Conservation (phyloP, 495 filamentous ascomycete species). For the Sabuloglossum arenarium region DNA sequence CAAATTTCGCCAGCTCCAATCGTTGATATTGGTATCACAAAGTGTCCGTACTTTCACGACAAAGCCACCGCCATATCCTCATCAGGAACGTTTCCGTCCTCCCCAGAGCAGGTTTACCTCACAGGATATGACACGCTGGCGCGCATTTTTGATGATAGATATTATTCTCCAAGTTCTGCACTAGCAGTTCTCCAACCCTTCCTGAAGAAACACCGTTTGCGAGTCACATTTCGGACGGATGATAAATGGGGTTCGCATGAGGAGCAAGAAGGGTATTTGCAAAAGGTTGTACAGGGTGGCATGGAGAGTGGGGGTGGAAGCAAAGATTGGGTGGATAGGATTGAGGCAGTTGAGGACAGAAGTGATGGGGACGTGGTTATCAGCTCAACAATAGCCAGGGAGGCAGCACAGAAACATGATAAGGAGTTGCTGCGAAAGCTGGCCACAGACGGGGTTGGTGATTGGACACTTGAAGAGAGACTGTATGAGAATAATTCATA, state of each 20-base stretch:
- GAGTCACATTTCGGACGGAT: slow-evolving; percentile 50
- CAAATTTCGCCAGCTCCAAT: background rate
- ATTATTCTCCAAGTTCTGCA: slow-evolving; percentile 42
- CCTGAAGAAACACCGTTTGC: slow-evolving; percentile 44
- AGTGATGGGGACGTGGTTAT: slow-evolving; percentile 33
- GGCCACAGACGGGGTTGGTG: slow-evolving; percentile 38
- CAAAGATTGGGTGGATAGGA: slow-evolving; percentile 44
- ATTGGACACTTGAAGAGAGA: slow-evolving; percentile 23
- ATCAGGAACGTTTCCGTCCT: slow-evolving; percentile 27
- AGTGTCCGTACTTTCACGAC: slow-evolving; percentile 64
- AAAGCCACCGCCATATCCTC: slow-evolving; percentile 51
- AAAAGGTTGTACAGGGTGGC: slow-evolving; percentile 26
- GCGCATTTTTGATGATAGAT: slow-evolving; percentile 63
- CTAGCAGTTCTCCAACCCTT: slow-evolving; percentile 41
- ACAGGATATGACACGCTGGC: slow-evolving; percentile 77
- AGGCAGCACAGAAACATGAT: slow-evolving; percentile 32
- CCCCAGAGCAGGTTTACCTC: slow-evolving; percentile 50
- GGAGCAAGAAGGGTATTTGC: slow-evolving; percentile 39
- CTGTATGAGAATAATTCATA: background rate
- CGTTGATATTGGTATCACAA: slow-evolving; percentile 68
- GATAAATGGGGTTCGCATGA: slow-evolving; percentile 39
- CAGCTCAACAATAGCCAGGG: slow-evolving; percentile 63
- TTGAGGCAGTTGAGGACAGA: slow-evolving; percentile 46
- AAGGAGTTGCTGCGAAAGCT: slow-evolving; percentile 34
- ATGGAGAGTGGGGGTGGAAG: slow-evolving; percentile 34